A percentile compares a stretch with the other conserved stretches of the same genome.
Evolutionary conservation across 225 moss, liverwort and hornwort genomes (phyloP).

Genomic region (Anthoceros angustus): DNA sequence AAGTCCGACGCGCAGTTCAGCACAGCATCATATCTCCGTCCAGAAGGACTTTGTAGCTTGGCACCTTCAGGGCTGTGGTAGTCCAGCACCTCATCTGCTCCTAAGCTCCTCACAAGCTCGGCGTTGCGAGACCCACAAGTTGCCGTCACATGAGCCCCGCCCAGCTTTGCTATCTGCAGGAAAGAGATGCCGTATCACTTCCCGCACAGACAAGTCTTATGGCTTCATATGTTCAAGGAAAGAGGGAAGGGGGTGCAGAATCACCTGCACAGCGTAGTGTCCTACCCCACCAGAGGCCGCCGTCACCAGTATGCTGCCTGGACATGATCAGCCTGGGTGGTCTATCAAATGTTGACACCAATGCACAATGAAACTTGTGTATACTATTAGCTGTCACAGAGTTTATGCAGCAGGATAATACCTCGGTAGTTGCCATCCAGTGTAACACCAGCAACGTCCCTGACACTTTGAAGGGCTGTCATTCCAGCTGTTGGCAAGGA

Average conservation of each 20-base stretch:
- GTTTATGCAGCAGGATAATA: not conserved
- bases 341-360: not conserved
- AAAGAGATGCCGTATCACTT: not conserved
- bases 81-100: slow-evolving; percentile 55
- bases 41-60: slow-evolving; percentile 26
- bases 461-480: slow-evolving; percentile 39
- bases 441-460: slow-evolving; percentile 30
- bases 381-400: not conserved
- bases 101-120: slow-evolving; percentile 27
- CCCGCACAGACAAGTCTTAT: not conserved
- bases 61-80: slow-evolving; percentile 28
- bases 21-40: slow-evolving; percentile 43
- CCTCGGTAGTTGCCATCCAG: slow-evolving; percentile 32
- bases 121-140: slow-evolving; percentile 33
- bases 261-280: slow-evolving; percentile 43
- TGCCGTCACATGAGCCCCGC: slow-evolving; percentile 58
- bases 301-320: slow-evolving; percentile 35
- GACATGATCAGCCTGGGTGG: slow-evolving; percentile 8
- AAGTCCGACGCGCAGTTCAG: slow-evolving; percentile 26
- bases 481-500: slow-evolving; percentile 30
- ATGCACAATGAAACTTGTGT: not conserved
- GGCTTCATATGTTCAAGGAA: too few relatives aligned
- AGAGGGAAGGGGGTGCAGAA: not conserved
- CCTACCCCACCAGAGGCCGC: slow-evolving; percentile 58
- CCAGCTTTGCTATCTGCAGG: slow-evolving; percentile 52